These are phyloP conservation scores for Aspergillus wentii DNA, from an alignment of 495 filamentous ascomycete genomes.

Conservation along the genomic window DNA sequence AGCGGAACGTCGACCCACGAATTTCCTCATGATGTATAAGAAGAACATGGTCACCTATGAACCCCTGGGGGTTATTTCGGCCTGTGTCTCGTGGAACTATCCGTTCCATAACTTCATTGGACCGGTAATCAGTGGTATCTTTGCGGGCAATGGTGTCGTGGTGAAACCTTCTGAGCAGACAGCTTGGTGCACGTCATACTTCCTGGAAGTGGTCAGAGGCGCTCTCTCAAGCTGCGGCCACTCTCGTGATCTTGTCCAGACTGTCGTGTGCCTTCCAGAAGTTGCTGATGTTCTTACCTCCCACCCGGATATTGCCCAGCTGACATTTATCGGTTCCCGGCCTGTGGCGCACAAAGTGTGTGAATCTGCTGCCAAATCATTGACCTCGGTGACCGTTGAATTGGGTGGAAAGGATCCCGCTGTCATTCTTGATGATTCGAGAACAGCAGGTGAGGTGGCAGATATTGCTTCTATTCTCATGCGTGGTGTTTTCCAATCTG, in stretches of 20 bases:
- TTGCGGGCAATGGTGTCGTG: conserved; percentile 87
- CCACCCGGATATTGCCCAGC: conserved; percentile 76
- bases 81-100: conserved; percentile 95
- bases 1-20: conserved; percentile 68
- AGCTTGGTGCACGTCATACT: conserved; percentile 83
- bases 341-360: conserved; percentile 86
- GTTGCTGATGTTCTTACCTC: conserved; percentile 79
- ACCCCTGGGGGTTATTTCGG: conserved; percentile 86
- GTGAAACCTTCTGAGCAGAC: conserved; percentile 93
- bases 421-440: conserved; percentile 78
- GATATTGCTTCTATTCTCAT: conserved; percentile 76
- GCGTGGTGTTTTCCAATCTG: conserved; percentile 89
- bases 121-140: conserved; percentile 84
- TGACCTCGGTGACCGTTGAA: conserved; percentile 83
- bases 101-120: conserved; percentile 93
- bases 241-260: conserved; percentile 77
- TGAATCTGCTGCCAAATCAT: conserved; percentile 71
- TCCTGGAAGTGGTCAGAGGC: conserved; percentile 67
- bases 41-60: conserved; percentile 87
- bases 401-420: conserved; percentile 94
- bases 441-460: conserved; percentile 52
- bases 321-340: conserved; percentile 96
- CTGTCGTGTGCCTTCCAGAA: conserved; percentile 79
- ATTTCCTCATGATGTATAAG: conserved; percentile 94
- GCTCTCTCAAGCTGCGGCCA: conserved; percentile 83